Evolutionary conservation across 257 asterid genomes (phyloP).

Genomic region (Jacaranda mimosifolia): DNA sequence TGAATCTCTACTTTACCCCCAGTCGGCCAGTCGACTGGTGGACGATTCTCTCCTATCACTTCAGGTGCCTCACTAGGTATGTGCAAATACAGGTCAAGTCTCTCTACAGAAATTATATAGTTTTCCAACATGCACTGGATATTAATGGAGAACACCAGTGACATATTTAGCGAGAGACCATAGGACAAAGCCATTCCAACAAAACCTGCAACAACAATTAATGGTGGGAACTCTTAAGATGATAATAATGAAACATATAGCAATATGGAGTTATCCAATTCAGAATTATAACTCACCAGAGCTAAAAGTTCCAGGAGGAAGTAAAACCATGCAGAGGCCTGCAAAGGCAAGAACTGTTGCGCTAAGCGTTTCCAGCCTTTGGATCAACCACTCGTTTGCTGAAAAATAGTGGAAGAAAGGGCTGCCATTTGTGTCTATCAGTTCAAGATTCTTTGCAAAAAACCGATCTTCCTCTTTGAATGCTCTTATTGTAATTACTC

Average conservation of each 20-base stretch:
- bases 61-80: constrained; percentile 90
- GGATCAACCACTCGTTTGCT: constrained; percentile 95
- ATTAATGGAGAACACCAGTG: constrained; percentile 83
- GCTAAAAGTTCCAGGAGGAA: constrained; percentile 88
- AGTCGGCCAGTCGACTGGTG: constrained; percentile 80
- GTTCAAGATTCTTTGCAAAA: constrained; percentile 70
- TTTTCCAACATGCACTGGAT: constrained; percentile 90
- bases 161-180: constrained; percentile 87
- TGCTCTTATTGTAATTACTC: constrained; percentile 83
- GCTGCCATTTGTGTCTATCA: constrained; percentile 81
- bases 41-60: constrained; percentile 72
- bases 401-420: constrained; percentile 93
- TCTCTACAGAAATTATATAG: constrained; percentile 88
- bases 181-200: constrained; percentile 98
- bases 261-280: too few species aligned
- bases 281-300: constrained; percentile 55
- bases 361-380: constrained; percentile 76
- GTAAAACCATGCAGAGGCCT: constrained; percentile 94
- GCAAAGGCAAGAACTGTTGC: constrained; percentile 88
- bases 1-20: constrained; percentile 90
- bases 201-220: constrained; percentile 61
- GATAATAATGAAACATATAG: not conserved
- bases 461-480: constrained; percentile 88
- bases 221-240: not conserved
- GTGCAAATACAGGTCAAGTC: constrained; percentile 94